These are phyloP conservation scores for Trametes versicolor DNA, from an alignment of 1,284 basidiomycete genomes.

Conservation along the genomic window DNA sequence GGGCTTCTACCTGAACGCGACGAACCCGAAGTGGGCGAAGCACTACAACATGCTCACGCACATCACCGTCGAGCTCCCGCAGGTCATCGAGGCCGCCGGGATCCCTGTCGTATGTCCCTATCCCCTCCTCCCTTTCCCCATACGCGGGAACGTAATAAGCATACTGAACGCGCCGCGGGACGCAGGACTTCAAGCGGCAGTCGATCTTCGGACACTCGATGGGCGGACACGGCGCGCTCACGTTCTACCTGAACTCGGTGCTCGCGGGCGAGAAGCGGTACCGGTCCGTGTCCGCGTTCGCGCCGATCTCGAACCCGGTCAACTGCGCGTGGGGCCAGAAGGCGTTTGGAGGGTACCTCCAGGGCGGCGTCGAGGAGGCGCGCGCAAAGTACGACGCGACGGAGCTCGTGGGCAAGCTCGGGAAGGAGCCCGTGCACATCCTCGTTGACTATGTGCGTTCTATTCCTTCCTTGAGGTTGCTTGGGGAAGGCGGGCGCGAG, in stretches of 20 bases:
- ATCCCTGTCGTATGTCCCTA: slow-evolving; percentile 68
- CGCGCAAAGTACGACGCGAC: slow-evolving; percentile 85
- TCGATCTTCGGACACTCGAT: slow-evolving; percentile 90
- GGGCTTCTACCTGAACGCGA: slow-evolving; percentile 95
- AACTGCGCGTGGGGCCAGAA: slow-evolving; percentile 93
- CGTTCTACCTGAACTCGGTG: slow-evolving; percentile 83
- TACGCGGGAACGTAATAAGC: too few species aligned
- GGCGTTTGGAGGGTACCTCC: slow-evolving; percentile 91
- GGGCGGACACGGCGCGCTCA: slow-evolving; percentile 97
- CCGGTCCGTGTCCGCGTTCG: slow-evolving; percentile 92
- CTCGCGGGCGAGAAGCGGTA: slow-evolving; percentile 63
- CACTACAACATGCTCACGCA: slow-evolving; percentile 94
- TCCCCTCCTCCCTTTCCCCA: background rate
- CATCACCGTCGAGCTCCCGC: slow-evolving; percentile 85
- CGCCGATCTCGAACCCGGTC: slow-evolving; percentile 92
- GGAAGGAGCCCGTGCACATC: slow-evolving; percentile 76
- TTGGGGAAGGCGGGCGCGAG: background rate
- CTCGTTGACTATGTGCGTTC: slow-evolving; percentile 83
- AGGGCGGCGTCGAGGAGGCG: slow-evolving; percentile 82
- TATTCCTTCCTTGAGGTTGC: background rate
- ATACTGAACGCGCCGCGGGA: background rate
- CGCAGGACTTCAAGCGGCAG: slow-evolving; percentile 73
- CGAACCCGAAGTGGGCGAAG: slow-evolving; percentile 79
- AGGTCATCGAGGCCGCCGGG: slow-evolving; percentile 73
- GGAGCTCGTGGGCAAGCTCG: slow-evolving; percentile 73